Conservation (phyloP, 1,284 basidiomycete species). For the Austropuccinia psidii region DNA sequence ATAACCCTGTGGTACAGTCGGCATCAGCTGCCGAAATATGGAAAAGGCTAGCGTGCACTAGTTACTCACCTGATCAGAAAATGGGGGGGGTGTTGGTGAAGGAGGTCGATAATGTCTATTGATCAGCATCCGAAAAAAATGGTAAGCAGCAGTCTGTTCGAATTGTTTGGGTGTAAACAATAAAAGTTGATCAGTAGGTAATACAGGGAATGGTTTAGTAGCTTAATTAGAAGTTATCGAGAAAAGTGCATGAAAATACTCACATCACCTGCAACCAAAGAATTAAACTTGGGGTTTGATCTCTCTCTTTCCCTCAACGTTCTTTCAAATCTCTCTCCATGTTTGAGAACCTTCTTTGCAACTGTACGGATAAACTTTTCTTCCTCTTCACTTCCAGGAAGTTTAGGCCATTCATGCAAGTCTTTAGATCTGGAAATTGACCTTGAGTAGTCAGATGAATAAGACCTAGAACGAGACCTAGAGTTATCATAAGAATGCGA, state of each 20-base stretch:
- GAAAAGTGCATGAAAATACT: constrained; percentile 44
- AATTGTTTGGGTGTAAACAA: no score
- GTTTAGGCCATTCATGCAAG: constrained; percentile 51
- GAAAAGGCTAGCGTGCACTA: background rate
- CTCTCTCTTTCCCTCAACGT: constrained; percentile 66
- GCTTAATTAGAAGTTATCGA: constrained; percentile 20
- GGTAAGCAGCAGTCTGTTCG: constrained; percentile 68
- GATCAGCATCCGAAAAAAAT: constrained; percentile 68
- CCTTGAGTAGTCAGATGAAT: constrained; percentile 13
- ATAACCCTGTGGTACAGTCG: constrained; percentile 59
- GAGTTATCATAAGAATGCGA: constrained; percentile 41
- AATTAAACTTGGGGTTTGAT: constrained; percentile 71
- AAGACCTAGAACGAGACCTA: constrained; percentile 42
- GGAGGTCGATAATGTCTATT: constrained; percentile 57
- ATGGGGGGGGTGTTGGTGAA: constrained; percentile 56
- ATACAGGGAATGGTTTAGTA: background rate
- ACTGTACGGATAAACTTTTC: constrained; percentile 75
- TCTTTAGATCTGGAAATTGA: constrained; percentile 34
- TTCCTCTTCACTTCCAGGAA: constrained; percentile 60
- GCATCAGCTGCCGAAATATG: background rate
- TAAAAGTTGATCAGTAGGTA: background rate
- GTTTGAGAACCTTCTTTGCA: constrained; percentile 70
- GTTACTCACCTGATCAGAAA: constrained; percentile 69
- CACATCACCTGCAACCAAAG: constrained; percentile 64
- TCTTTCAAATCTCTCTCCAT: constrained; percentile 69